These are phyloP conservation scores for Claviceps purpurea DNA, from an alignment of 2,329 filamentous ascomycete genomes.

Conservation along the genomic window DNA sequence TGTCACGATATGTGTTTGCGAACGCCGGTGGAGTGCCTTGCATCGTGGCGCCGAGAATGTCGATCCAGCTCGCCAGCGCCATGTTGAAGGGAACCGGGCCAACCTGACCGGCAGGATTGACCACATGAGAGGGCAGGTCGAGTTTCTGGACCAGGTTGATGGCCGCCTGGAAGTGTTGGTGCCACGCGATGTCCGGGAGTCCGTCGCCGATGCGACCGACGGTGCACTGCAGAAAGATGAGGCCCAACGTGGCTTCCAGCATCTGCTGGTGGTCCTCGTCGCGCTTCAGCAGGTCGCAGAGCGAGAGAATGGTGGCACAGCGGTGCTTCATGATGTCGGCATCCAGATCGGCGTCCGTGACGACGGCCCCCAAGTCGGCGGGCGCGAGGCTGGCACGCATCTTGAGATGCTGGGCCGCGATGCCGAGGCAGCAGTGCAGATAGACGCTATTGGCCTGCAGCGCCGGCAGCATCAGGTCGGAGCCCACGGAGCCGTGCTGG, in stretches of 20 bases:
- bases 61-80: constrained; percentile 88
- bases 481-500: constrained; percentile 68
- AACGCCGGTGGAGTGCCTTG: constrained; percentile 74
- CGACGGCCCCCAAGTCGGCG: constrained; percentile 48
- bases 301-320: constrained; percentile 71
- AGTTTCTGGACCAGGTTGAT: constrained; percentile 76
- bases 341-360: constrained; percentile 63
- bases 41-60: constrained; percentile 92
- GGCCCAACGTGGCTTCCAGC: constrained; percentile 79
- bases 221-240: constrained; percentile 93
- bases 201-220: constrained; percentile 77
- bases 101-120: constrained; percentile 38
- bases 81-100: constrained; percentile 78
- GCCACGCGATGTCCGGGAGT: constrained; percentile 88
- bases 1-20: constrained; percentile 89
- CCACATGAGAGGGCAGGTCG: constrained; percentile 57
- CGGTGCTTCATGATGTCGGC: constrained; percentile 86
- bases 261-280: constrained; percentile 80
- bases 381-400: constrained; percentile 46
- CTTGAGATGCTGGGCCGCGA: constrained; percentile 86
- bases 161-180: constrained; percentile 89
- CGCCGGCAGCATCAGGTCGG: constrained; percentile 74
- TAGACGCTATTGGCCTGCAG: constrained; percentile 87
- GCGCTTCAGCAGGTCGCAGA: constrained; percentile 67
- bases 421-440: constrained; percentile 88